phyloP scores from a whole-genome alignment of 2,329 filamentous ascomycete species.

The Colletotrichum caudatum region DNA sequence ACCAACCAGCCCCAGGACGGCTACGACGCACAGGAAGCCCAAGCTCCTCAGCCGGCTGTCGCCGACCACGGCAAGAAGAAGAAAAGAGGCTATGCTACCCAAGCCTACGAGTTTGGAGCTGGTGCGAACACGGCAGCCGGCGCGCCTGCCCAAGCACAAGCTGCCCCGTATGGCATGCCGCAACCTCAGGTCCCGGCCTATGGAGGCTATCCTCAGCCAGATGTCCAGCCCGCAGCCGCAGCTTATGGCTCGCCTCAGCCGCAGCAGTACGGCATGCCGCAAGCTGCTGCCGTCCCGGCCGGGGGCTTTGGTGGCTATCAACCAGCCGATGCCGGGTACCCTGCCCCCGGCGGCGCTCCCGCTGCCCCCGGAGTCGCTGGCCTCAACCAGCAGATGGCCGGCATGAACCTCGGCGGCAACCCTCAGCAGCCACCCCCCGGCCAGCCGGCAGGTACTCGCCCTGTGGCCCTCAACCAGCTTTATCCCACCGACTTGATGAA shows the following conservation, averaged over 20 bases:
- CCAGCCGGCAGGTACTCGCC: conserved; percentile 51
- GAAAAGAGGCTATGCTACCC: conserved; percentile 93
- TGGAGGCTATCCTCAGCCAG: conserved; percentile 69
- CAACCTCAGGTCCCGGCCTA: conserved; percentile 63
- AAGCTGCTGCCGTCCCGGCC: conserved; percentile 55
- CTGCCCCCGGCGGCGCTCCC: conserved; percentile 60
- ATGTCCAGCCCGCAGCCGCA: conserved; percentile 54
- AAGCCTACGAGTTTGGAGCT: conserved; percentile 91
- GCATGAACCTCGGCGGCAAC: conserved; percentile 80
- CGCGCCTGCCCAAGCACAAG: conserved; percentile 57
- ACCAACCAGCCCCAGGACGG: conserved; percentile 52
- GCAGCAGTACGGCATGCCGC: conserved; percentile 56
- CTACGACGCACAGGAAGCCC: conserved; percentile 54
- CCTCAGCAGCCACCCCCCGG: conserved; percentile 60
- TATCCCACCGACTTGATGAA: conserved; percentile 92
- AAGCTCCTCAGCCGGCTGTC: conserved; percentile 48
- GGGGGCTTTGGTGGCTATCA: conserved; percentile 72
- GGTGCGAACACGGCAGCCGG: conserved; percentile 79
- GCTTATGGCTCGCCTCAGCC: conserved; percentile 58
- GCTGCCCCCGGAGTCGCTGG: conserved; percentile 70
- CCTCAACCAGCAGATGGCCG: conserved; percentile 86
- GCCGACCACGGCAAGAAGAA: conserved; percentile 77
- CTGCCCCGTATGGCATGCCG: conserved; percentile 61
- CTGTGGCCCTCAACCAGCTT: conserved; percentile 81
- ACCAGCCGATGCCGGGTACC: conserved; percentile 75